Base-by-base conservation (phyloP, 768 basidiomycete species). In the Boletus tomentosulus region DNA sequence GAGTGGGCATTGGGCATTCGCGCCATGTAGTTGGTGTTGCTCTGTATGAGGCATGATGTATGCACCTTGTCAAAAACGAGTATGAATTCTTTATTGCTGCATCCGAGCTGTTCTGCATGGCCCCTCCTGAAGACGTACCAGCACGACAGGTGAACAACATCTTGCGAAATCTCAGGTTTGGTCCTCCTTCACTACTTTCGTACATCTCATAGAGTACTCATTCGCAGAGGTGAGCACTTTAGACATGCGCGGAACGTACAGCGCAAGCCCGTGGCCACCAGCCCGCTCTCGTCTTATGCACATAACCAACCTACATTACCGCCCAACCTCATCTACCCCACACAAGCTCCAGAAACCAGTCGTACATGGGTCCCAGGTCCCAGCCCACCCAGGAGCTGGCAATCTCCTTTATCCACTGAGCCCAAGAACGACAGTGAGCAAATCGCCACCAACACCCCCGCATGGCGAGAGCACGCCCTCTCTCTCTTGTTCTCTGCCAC, bases 211-310 rank as follows among this genome's bases (percentile, higher is more conserved):
- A 12, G 24, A 51, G 22, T 25, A 6, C 24, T 12, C 34, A 4
- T 47, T 39, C 30, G 4, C 54, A 89, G 87, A 63, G 87, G 85
- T 10, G 87, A 90, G 65, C 83, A 89, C 41, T 87, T 84, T 54
- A 77, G 86, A 50, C 87, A 79, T 56, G 60, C 71, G 34, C 84
- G 81, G 54, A 89, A 89, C 63, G 57, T 79, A 6, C 75, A 64
- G 51, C 62, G 68, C 28, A 63, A 61, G 27, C 57, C 60, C 6
- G 58, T 35, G 16, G 59, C 59, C 7, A 57, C 47, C 52, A 38
- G 48, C 46, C 52, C 57, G 22, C 65, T 54, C 55, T 65, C 55
- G 56, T 55, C 55, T 25, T 57, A 58, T 52, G 51, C 59, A 43
- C 65, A 75, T 57, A 77, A 75, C 61, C 64, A 73, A 31, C 79